Evolutionary conservation across 306 rosid species (phyloP).

Genomic region (Ormosia emarginata): DNA sequence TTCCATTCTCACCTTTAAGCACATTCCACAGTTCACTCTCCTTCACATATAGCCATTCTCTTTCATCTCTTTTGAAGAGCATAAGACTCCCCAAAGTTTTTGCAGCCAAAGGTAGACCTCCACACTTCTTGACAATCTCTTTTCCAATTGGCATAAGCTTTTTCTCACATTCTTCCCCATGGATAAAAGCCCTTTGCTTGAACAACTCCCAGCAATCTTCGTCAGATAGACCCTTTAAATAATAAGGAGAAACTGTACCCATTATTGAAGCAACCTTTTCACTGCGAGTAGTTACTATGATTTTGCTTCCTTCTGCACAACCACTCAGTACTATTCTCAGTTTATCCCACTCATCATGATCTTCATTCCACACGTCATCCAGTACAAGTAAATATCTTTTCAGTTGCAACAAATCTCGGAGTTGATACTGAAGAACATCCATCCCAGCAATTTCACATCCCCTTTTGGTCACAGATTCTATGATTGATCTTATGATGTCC

Average conservation of each 20-base stretch:
- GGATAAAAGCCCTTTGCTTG: background rate
- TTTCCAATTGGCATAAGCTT: background rate
- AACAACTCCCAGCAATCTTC: background rate
- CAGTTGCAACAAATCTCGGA: background rate
- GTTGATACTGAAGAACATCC: background rate
- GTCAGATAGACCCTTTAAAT: background rate
- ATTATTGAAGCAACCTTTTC: background rate
- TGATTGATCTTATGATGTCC: background rate
- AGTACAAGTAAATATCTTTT: slow-evolving; percentile 1
- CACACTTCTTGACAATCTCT: background rate
- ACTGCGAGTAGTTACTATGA: background rate
- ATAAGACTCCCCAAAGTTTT: slow-evolving; percentile 6
- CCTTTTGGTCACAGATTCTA: background rate
- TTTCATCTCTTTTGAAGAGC: background rate
- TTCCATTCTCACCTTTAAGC: background rate
- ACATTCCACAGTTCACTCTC: slow-evolving; percentile 12
- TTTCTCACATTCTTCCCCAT: background rate
- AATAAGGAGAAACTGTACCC: slow-evolving; percentile 2
- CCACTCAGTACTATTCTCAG: background rate
- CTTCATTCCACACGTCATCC: slow-evolving; percentile 24
- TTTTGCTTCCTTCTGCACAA: slow-evolving; percentile 10
- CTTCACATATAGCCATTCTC: slow-evolving; percentile 11
- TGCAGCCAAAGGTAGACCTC: slow-evolving; percentile 14
- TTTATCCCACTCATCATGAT: background rate
- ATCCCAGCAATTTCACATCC: background rate